phyloP scores from a whole-genome alignment of 1,284 basidiomycete species.

The Naganishia liquefaciens region DNA sequence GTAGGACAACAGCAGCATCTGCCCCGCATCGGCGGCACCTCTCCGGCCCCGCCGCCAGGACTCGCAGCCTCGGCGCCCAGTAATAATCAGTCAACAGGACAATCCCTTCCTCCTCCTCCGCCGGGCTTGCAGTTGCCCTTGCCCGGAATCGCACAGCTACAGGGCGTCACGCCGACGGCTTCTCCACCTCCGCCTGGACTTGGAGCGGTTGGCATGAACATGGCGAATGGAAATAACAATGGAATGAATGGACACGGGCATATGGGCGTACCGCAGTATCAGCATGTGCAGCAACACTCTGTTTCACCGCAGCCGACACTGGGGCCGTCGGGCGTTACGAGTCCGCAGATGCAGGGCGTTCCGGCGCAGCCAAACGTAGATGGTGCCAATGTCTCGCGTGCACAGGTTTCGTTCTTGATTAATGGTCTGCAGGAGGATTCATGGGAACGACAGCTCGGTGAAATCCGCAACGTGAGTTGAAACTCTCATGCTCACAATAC shows the following conservation, averaged over 20 bases:
- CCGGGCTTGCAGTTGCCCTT: constrained; percentile 17
- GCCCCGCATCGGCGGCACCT: constrained; percentile 13
- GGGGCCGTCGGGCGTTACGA: constrained; percentile 14
- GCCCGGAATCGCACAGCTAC: constrained; percentile 24
- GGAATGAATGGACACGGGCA: constrained; percentile 13
- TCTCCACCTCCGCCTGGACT: constrained; percentile 16
- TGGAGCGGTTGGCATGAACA: constrained; percentile 10
- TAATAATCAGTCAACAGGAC: constrained; percentile 2
- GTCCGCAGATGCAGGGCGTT: not conserved
- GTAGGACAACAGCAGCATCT: constrained; percentile 16
- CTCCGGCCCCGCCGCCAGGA: constrained; percentile 13
- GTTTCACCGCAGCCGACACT: constrained; percentile 29
- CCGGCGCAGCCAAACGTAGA: constrained; percentile 2
- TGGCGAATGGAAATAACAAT: not conserved
- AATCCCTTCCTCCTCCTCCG: constrained; percentile 11
- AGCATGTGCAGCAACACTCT: constrained; percentile 16
- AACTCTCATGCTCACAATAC: constrained; percentile 3
- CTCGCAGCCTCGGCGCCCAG: not conserved
- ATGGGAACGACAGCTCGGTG: constrained; percentile 83
- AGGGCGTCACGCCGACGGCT: constrained; percentile 23
- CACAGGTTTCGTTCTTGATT: constrained; percentile 83
- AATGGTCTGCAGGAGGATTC: constrained; percentile 92
- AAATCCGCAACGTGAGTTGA: constrained; percentile 80
- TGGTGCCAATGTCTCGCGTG: constrained; percentile 42
- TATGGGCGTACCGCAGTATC: constrained; percentile 1